A percentile compares a stretch with the other conserved stretches of the same genome.
These are phyloP conservation scores for Daldinia grandis DNA, from an alignment of 495 filamentous ascomycete species.

Conservation along the genomic window DNA sequence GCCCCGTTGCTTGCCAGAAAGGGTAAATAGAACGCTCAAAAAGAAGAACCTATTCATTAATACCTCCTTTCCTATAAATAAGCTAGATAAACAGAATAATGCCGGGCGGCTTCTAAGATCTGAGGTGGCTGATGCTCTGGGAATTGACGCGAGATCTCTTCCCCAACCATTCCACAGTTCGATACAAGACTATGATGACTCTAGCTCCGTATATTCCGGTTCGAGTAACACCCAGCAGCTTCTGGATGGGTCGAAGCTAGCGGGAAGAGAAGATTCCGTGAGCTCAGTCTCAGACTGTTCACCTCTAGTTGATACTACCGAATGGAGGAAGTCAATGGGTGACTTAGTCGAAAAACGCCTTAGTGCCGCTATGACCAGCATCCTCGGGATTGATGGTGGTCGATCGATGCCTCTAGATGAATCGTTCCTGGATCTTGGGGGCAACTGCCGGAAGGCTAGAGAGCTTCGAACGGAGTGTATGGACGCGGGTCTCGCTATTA, in stretches of 20 bases:
- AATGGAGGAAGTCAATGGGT: constrained; percentile 26
- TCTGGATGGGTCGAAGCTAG: neutral
- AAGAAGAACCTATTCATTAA: constrained; percentile 16
- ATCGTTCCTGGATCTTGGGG: constrained; percentile 55
- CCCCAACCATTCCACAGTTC: constrained; percentile 30
- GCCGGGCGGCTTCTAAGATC: constrained; percentile 27
- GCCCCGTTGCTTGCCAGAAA: neutral
- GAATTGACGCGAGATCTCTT: constrained; percentile 38
- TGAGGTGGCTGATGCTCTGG: constrained; percentile 40
- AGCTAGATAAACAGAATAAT: neutral
- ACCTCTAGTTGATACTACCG: constrained; percentile 4
- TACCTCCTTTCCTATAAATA: constrained; percentile 10
- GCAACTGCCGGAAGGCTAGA: constrained; percentile 47
- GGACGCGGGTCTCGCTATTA: constrained; percentile 48
- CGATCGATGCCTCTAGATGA: constrained; percentile 40
- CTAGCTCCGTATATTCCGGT: constrained; percentile 20
- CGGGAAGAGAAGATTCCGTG: neutral
- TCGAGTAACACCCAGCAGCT: constrained; percentile 9
- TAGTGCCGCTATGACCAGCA: constrained; percentile 43
- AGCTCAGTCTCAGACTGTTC: constrained; percentile 31
- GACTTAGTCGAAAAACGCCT: constrained; percentile 47
- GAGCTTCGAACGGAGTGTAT: constrained; percentile 48
- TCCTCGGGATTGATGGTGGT: constrained; percentile 44
- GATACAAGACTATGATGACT: constrained; percentile 5
- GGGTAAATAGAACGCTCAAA: neutral